phyloP scores from a whole-genome alignment of 176 grass and related monocot genomes.

The Leersia perrieri region DNA sequence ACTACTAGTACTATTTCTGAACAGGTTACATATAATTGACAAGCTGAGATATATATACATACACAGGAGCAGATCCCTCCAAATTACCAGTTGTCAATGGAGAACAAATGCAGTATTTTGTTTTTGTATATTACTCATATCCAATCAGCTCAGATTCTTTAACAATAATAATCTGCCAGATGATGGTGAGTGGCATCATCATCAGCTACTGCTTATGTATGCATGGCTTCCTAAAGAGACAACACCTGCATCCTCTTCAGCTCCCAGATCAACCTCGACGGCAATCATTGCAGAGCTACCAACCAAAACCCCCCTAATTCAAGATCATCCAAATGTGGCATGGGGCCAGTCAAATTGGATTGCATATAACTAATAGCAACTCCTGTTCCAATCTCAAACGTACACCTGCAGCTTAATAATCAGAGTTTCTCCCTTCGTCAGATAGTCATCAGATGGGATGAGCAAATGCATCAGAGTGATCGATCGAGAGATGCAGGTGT shows the following conservation, averaged over 20 bases:
- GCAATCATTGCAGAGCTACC: slow-evolving; percentile 8
- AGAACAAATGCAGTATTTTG: not conserved
- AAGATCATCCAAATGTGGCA: slow-evolving; percentile 2
- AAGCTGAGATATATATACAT: not conserved
- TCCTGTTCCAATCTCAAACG: not conserved
- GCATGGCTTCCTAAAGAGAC: not conserved
- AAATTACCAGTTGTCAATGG: not conserved
- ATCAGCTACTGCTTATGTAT: not conserved
- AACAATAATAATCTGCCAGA: not conserved
- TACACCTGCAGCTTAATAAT: not conserved
- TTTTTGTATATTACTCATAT: not conserved
- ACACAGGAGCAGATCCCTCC: not conserved
- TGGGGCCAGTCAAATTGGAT: not conserved
- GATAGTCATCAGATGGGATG: not conserved
- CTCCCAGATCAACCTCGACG: not conserved
- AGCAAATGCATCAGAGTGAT: not conserved
- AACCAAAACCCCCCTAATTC: not conserved
- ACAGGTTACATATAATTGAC: not conserved
- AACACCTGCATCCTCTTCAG: not conserved
- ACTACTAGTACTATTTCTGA: not conserved
- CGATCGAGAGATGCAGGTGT: not conserved
- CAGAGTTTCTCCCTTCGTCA: not conserved
- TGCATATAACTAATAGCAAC: not conserved
- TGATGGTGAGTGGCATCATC: not conserved
- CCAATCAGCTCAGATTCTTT: not conserved